Percentiles rank a stretch among this genome's conserved stretches.
phyloP scores from a whole-genome alignment of 208 protist genomes.

The Leishmania martiniquensis region DNA sequence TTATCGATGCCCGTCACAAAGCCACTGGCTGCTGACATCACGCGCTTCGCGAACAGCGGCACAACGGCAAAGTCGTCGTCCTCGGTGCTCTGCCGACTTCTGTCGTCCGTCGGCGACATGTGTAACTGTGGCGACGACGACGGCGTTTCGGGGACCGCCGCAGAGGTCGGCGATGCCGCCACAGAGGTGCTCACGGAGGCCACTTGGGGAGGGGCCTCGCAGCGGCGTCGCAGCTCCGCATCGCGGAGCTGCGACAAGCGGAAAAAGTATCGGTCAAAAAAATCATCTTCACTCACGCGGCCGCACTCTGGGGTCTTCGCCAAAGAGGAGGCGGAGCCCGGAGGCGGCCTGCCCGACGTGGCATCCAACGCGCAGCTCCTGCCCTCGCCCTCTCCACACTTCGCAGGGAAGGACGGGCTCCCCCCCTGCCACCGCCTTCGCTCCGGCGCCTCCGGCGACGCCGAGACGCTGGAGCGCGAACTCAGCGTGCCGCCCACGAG shows the following conservation, averaged over 20 bases:
- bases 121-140: slow-evolving; percentile 1
- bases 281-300: slow-evolving; percentile 59
- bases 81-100: slow-evolving; percentile 12
- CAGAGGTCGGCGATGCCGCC: neutral
- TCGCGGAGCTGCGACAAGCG: slow-evolving; percentile 75
- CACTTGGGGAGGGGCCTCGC: neutral
- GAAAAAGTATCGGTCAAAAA: slow-evolving; percentile 89
- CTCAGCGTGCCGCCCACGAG: slow-evolving; percentile 59
- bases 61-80: slow-evolving; percentile 26
- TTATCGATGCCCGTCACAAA: slow-evolving; percentile 52
- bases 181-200: neutral
- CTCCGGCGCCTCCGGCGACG: slow-evolving; percentile 23
- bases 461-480: slow-evolving; percentile 29
- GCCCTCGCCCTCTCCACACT: neutral
- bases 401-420: neutral
- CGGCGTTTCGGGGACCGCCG: neutral
- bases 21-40: slow-evolving; percentile 43
- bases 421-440: neutral
- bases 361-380: neutral
- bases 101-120: no score
- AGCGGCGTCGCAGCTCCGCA: slow-evolving; percentile 35
- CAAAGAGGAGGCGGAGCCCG: neutral
- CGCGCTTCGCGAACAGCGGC: slow-evolving; percentile 44
- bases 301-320: neutral
- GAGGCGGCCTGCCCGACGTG: neutral